Conservation (phyloP, 2,329 filamentous ascomycete genomes). For the Bretziella fagacearum region DNA sequence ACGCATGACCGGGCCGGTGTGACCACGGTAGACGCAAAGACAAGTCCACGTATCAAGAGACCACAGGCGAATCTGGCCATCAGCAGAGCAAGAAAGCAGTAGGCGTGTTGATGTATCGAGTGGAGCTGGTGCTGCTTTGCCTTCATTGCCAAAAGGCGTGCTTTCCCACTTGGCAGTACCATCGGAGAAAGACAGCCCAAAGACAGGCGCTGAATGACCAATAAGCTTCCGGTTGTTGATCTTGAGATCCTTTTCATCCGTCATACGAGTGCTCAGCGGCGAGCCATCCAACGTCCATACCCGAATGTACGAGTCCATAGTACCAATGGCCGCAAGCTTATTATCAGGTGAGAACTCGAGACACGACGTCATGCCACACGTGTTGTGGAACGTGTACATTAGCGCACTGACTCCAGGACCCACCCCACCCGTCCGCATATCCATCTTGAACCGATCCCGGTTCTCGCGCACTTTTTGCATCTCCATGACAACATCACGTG, state of each 20-base stretch:
- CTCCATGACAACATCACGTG: conserved; percentile 82
- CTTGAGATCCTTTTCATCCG: conserved; percentile 40
- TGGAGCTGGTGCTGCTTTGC: conserved; percentile 24
- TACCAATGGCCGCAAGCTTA: conserved; percentile 71
- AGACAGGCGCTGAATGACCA: conserved; percentile 80
- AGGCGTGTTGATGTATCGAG: conserved; percentile 48
- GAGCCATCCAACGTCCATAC: conserved; percentile 85
- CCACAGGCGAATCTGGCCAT: conserved; percentile 83
- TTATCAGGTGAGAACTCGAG: conserved; percentile 92
- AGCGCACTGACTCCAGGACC: conserved; percentile 73
- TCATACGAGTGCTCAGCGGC: conserved; percentile 51
- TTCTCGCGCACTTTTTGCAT: conserved; percentile 89
- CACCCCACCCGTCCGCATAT: conserved; percentile 65
- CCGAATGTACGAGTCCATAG: conserved; percentile 85
- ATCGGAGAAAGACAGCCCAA: conserved; percentile 72
- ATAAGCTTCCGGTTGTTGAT: conserved; percentile 56
- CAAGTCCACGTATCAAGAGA: conserved; percentile 84
- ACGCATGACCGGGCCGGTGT: conserved; percentile 78
- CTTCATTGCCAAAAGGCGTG: conserved; percentile 33
- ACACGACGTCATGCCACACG: conserved; percentile 79
- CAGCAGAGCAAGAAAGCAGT: conserved; percentile 72
- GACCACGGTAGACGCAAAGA: conserved; percentile 83
- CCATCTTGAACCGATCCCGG: conserved; percentile 77
- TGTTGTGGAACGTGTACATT: conserved; percentile 99
- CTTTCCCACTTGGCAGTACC: conserved; percentile 39